Conservation (phyloP, 2,329 filamentous ascomycete species). For the Fusarium sp. region DNA sequence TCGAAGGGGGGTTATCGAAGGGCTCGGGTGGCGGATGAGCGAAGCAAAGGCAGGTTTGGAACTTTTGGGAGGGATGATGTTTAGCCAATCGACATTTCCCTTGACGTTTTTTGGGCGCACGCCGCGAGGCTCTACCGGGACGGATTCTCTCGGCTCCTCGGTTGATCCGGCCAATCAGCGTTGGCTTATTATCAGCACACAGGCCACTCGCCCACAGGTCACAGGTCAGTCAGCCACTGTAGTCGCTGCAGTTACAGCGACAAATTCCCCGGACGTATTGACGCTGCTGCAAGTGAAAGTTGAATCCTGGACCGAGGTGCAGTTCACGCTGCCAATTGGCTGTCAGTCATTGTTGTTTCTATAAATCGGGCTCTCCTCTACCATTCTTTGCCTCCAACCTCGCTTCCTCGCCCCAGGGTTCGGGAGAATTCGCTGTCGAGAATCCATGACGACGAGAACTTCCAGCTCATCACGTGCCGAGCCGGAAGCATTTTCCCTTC, state of each 20-base stretch:
- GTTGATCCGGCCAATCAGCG: constrained; percentile 51
- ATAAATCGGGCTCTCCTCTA: neutral
- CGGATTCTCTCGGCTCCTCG: constrained; percentile 51
- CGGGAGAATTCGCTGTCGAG: constrained; percentile 32
- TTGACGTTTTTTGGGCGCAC: constrained; percentile 41
- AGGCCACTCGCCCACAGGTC: constrained; percentile 20
- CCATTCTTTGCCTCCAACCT: constrained; percentile 2
- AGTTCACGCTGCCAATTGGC: constrained; percentile 24
- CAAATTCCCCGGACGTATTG: constrained; percentile 2
- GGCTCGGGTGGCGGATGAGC: constrained; percentile 43
- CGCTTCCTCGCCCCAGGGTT: constrained; percentile 9
- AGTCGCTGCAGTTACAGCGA: constrained; percentile 32
- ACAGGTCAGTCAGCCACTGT: constrained; percentile 16
- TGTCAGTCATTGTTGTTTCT: neutral
- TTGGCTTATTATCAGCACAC: constrained; percentile 43
- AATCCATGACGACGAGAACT: constrained; percentile 39
- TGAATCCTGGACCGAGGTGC: constrained; percentile 3
- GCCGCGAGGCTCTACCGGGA: constrained; percentile 44
- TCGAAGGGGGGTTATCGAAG: constrained; percentile 36
- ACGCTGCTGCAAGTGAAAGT: neutral
- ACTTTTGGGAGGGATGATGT: constrained; percentile 40
- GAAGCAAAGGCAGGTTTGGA: constrained; percentile 27
- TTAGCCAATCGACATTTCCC: constrained; percentile 42
- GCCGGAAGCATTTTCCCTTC: constrained; percentile 39
- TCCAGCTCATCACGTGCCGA: constrained; percentile 41